Conservation (phyloP, 345 rosid genomes). For the Isatis tinctoria region DNA sequence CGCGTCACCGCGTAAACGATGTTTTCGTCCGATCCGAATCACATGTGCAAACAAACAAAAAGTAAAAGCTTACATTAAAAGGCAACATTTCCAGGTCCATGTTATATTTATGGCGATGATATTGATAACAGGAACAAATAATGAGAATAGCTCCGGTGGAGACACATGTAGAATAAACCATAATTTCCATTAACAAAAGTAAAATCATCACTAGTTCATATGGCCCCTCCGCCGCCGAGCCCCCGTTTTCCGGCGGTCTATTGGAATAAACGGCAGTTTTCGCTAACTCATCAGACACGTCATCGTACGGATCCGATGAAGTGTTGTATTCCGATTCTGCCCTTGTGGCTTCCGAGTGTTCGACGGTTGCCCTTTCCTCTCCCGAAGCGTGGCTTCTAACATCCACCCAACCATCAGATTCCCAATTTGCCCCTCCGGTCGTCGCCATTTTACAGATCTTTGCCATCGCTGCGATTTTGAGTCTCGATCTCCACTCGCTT, state of each 20-base stretch:
- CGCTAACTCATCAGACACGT: constrained; percentile 10
- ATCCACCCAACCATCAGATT: constrained; percentile 52
- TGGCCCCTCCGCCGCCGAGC: constrained; percentile 6
- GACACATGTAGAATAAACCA: background rate
- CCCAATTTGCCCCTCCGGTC: constrained; percentile 44
- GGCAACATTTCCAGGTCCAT: constrained; percentile 5
- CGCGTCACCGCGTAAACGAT: constrained; percentile 9
- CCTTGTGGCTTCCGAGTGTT: constrained; percentile 6
- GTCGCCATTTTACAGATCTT: constrained; percentile 42
- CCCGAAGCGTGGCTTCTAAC: constrained; percentile 34
- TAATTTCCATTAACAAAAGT: background rate
- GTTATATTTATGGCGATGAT: background rate
- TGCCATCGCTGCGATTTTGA: constrained; percentile 20
- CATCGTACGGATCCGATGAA: background rate
- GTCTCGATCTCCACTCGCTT: background rate
- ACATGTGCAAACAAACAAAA: constrained; percentile 19
- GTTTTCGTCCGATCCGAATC: background rate
- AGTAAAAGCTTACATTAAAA: constrained; percentile 8
- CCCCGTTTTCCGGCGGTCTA: background rate
- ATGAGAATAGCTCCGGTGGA: background rate
- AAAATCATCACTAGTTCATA: background rate
- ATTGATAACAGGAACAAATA: background rate
- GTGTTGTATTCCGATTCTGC: background rate
- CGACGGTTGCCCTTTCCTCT: constrained; percentile 23
- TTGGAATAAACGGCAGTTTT: background rate